Base-by-base conservation (phyloP, 305 asterid species). In the Fraxinus latifolia region DNA sequence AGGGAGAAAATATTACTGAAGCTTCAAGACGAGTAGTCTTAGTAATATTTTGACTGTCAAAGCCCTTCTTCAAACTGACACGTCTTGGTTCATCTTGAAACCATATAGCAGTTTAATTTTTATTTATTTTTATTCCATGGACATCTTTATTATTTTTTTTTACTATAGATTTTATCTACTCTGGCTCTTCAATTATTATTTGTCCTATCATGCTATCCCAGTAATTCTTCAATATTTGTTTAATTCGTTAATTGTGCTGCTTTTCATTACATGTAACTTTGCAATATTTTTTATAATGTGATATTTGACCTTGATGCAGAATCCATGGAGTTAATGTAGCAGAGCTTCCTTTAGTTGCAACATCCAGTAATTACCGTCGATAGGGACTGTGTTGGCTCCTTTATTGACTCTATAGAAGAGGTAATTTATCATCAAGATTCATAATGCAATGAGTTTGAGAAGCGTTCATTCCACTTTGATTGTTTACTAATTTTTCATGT, bases 311-410 rank as follows among this genome's bases (percentile, higher is more conserved):
- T 77, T 82, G 60, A 86, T 88, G 80, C 87, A 94, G 99, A 90
- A 88, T 96, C 86, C 99, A 96, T 19, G 97, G 99, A 77, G 92
- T 87, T 80, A 86, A 86, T 83, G 96, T 95, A 78, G 99, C 99
- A 58, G 99, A 95, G 89, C 83, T 95, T 94, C 99, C 99, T 77
- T 91, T 95, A 50, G 87, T 95, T 79, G 99, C 98, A 79, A 95
- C 99, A 33, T 95, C 98, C 87, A 93, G 93, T 85, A 92, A 89
- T 84, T 87, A 91, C 85, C 97, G 97, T 34, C 97, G 99, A 75
- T 95, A 89, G 84, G 99, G 99, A 85, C 86, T 96, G 95, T 96
- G 98, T 82, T 93, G 97, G 82, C 96, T 90, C 78, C 91, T 96
- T 96, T 44, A 85, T 96, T 84, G 87, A 86, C 85, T 87, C 95